Percentiles rank a stretch among this genome's conserved stretches.
Evolutionary conservation across 2,329 filamentous ascomycete species (phyloP).

Genomic region (Rhynchosporium agropyri): DNA sequence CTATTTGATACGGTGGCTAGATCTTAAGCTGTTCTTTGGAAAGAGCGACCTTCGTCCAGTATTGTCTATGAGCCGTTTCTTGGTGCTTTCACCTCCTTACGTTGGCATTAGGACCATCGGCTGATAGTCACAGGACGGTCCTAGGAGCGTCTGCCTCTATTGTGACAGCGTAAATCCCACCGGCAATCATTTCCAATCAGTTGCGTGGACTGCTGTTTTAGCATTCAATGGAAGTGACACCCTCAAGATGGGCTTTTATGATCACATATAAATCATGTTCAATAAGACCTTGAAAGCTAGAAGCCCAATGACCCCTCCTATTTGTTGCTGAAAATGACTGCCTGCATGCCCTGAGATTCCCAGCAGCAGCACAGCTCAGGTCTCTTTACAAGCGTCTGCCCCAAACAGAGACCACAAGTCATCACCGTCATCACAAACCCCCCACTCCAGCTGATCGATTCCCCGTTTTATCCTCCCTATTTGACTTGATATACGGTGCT

Average conservation of each 20-base stretch:
- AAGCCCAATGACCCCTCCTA: slow-evolving; percentile 35
- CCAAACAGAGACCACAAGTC: slow-evolving; percentile 30
- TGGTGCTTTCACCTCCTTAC: too few species aligned
- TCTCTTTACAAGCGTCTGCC: slow-evolving; percentile 36
- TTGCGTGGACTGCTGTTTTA: too few species aligned
- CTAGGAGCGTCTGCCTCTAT: too few species aligned
- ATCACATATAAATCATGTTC: neutral
- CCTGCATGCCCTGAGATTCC: slow-evolving; percentile 21
- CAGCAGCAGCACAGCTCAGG: slow-evolving; percentile 25
- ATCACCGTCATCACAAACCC: slow-evolving; percentile 23
- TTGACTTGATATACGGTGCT: slow-evolving; percentile 36
- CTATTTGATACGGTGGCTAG: too few species aligned
- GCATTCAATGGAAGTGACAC: neutral
- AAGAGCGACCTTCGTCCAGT: too few species aligned
- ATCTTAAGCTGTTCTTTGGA: too few species aligned
- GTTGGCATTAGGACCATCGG: too few species aligned
- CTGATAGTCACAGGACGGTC: too few species aligned
- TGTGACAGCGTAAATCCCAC: too few species aligned
- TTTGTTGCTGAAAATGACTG: slow-evolving; percentile 39
- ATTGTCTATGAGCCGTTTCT: too few species aligned
- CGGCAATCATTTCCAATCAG: too few species aligned
- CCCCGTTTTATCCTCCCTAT: slow-evolving; percentile 17
- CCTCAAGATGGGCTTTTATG: neutral
- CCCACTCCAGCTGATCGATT: slow-evolving; percentile 6
- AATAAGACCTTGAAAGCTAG: neutral